These are phyloP conservation scores for Rhizopus arrhizus DNA, from an alignment of 371 early-diverging fungal species.

Conservation along the genomic window DNA sequence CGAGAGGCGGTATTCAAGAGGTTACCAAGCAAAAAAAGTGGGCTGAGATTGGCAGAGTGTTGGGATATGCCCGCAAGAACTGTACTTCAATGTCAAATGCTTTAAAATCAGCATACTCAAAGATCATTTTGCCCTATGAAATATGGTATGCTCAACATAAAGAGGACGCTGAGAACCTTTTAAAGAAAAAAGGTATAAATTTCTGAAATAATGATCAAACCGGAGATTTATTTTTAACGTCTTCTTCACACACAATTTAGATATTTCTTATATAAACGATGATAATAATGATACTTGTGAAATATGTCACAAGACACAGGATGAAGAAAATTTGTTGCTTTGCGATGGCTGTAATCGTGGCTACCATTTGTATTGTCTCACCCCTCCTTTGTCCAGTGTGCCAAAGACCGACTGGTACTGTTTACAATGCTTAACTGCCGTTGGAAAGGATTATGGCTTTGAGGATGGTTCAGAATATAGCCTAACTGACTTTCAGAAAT, in stretches of 20 bases:
- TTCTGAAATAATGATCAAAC: neutral
- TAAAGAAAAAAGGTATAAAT: slow-evolving; percentile 19
- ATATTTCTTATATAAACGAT: slow-evolving; percentile 1
- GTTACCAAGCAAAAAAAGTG: slow-evolving; percentile 84
- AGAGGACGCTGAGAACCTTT: slow-evolving; percentile 21
- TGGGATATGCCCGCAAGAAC: slow-evolving; percentile 77
- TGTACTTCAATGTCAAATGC: slow-evolving; percentile 85
- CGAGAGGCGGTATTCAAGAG: slow-evolving; percentile 81
- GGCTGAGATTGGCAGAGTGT: slow-evolving; percentile 85
- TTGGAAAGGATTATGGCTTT: slow-evolving; percentile 90
- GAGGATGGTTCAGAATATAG: slow-evolving; percentile 84
- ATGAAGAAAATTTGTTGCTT: slow-evolving; percentile 70
- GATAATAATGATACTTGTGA: slow-evolving; percentile 59
- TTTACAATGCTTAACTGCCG: slow-evolving; percentile 73
- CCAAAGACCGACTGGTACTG: slow-evolving; percentile 89
- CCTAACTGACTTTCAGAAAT: slow-evolving; percentile 78
- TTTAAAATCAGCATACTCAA: slow-evolving; percentile 76
- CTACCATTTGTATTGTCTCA: slow-evolving; percentile 82
- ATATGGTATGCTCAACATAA: slow-evolving; percentile 51
- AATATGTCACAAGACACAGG: slow-evolving; percentile 60
- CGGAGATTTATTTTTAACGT: neutral
- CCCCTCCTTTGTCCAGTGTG: slow-evolving; percentile 65
- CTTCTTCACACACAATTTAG: neutral
- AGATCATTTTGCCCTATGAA: slow-evolving; percentile 87
- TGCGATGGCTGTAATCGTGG: slow-evolving; percentile 89